phyloP scores from a whole-genome alignment of 116 monocot species.

The Posidonia oceanica region DNA sequence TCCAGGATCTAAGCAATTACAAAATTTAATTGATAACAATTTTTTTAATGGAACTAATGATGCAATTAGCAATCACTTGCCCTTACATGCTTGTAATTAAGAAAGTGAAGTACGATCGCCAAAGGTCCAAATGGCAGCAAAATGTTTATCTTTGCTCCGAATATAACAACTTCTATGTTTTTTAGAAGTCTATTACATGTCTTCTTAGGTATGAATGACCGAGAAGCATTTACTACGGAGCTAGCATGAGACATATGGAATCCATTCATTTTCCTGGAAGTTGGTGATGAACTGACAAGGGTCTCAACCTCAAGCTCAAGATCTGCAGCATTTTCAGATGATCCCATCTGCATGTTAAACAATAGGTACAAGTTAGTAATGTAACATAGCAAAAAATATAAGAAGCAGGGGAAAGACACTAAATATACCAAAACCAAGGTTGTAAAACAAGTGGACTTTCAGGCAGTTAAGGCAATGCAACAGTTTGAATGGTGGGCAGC shows the following conservation, averaged over 20 bases:
- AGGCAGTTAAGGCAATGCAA: no score
- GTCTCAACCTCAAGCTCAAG: constrained; percentile 18
- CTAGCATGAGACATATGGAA: constrained; percentile 15
- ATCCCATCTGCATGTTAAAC: constrained; percentile 8
- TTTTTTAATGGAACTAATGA: neutral
- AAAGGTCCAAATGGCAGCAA: constrained; percentile 84
- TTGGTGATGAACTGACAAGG: constrained; percentile 18
- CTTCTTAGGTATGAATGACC: constrained; percentile 16
- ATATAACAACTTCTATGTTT: constrained; percentile 53
- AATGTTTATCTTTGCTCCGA: constrained; percentile 70
- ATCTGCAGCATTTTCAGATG: constrained; percentile 23
- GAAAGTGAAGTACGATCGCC: constrained; percentile 56
- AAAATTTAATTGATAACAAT: no score
- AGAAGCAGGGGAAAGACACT: neutral
- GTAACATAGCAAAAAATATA: neutral
- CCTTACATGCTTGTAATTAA: constrained; percentile 74
- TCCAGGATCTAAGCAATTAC: no score
- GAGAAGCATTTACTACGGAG: constrained; percentile 17
- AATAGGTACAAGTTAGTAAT: neutral
- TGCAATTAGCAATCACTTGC: neutral
- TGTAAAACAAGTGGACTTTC: neutral
- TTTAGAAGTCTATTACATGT: constrained; percentile 26
- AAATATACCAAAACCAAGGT: neutral
- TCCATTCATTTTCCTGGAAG: constrained; percentile 22
- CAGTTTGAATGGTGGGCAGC: no score